phyloP scores from a whole-genome alignment of 306 rosid species.

The Abrus pulchellus region DNA sequence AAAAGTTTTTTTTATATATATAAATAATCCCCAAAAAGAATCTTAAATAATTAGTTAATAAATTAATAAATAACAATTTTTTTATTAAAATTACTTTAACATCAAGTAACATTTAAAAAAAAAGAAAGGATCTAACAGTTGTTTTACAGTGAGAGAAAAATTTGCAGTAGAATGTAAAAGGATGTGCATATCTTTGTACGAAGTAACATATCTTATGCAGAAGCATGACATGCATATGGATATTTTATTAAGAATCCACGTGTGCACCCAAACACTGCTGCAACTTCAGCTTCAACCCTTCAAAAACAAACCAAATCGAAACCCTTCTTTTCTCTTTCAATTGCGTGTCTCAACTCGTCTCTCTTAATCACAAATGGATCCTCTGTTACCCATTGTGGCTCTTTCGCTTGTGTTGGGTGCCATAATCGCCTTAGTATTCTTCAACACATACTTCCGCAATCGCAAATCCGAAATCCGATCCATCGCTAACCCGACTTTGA shows the following conservation, averaged over 20 bases:
- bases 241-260: not conserved
- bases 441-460: conserved; percentile 67
- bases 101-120: too few species aligned
- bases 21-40: too few species aligned
- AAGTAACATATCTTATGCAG: too few species aligned
- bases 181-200: too few species aligned
- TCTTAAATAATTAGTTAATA: too few species aligned
- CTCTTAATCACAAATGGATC: conserved; percentile 66
- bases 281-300: not conserved
- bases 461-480: conserved; percentile 84
- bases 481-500: conserved; percentile 69
- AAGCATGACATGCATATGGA: too few species aligned
- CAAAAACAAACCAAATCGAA: not conserved
- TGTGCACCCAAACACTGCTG: not conserved
- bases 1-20: too few species aligned
- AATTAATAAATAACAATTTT: too few species aligned
- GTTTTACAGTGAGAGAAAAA: too few species aligned
- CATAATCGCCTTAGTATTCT: conserved; percentile 70
- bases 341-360: not conserved
- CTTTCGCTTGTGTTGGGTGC: conserved; percentile 80
- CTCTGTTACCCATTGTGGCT: conserved; percentile 54
- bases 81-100: too few species aligned
- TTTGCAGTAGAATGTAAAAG: too few species aligned
- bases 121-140: too few species aligned
- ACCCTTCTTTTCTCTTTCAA: not conserved